Conservation (phyloP, 1,284 basidiomycete species). For the Apiotrichum mycotoxinovorans region DNA sequence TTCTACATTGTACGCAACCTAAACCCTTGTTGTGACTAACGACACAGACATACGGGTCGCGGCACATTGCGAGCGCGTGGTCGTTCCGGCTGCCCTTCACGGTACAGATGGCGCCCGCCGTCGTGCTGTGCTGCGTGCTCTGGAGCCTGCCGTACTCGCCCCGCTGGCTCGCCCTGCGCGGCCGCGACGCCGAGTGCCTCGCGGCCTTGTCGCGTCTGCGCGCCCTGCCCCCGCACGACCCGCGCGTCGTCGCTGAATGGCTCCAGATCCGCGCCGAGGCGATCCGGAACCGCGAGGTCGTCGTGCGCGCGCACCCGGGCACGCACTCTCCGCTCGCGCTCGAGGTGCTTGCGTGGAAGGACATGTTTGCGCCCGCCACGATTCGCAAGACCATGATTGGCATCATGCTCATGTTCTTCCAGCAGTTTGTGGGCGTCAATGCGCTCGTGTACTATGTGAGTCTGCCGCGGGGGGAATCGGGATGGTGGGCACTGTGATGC, state of each 20-base stretch:
- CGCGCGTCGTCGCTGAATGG: slow-evolving; percentile 28
- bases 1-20: slow-evolving; percentile 11
- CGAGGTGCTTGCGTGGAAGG: background rate
- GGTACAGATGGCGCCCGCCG: slow-evolving; percentile 3
- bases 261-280: slow-evolving; percentile 31
- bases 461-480: too few species aligned
- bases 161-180: slow-evolving; percentile 57
- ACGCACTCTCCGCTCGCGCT: slow-evolving; percentile 1
- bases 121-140: slow-evolving; percentile 43
- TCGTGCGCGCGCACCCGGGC: slow-evolving; percentile 7
- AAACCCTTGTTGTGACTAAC: too few species aligned
- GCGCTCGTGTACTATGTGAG: too few species aligned
- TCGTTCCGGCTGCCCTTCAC: slow-evolving; percentile 19
- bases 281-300: slow-evolving; percentile 5
- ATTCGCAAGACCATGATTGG: slow-evolving; percentile 4
- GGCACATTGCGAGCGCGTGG: slow-evolving; percentile 23
- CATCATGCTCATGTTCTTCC: slow-evolving; percentile 17
- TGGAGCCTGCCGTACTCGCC: slow-evolving; percentile 52
- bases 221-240: slow-evolving; percentile 18
- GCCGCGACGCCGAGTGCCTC: slow-evolving; percentile 26
- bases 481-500: too few species aligned
- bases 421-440: slow-evolving; percentile 18
- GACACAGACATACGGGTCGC: slow-evolving; percentile 7
- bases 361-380: slow-evolving; percentile 3
- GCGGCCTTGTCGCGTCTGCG: slow-evolving; percentile 28